A percentile compares a stretch with the other conserved stretches of the same genome.
These are phyloP conservation scores for Fusarium annulatum DNA, from an alignment of 2,329 filamentous ascomycete genomes.

Conservation along the genomic window DNA sequence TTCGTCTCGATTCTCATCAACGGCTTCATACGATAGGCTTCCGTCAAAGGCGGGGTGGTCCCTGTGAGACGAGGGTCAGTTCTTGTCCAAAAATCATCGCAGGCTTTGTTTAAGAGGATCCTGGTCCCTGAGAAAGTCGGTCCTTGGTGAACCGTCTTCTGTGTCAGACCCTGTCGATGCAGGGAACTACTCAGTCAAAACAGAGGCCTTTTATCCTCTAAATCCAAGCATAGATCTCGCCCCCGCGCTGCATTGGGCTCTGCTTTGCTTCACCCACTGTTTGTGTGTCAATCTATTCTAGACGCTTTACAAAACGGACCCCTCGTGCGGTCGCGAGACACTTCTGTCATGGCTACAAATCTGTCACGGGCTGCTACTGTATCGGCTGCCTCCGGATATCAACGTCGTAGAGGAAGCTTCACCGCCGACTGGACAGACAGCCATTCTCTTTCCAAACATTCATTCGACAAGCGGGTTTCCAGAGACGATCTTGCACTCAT, in stretches of 20 bases:
- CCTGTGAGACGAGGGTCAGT: slow-evolving; percentile 41
- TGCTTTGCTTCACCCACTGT: slow-evolving; percentile 19
- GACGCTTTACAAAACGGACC: slow-evolving; percentile 27
- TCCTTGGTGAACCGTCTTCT: slow-evolving; percentile 42
- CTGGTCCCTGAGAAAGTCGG: slow-evolving; percentile 35
- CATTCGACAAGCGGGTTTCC: slow-evolving; percentile 56
- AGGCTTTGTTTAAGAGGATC: slow-evolving; percentile 32
- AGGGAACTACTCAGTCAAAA: slow-evolving; percentile 37
- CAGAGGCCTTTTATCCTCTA: slow-evolving; percentile 25
- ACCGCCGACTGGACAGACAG: slow-evolving; percentile 36
- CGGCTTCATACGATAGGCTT: slow-evolving; percentile 40
- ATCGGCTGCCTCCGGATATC: slow-evolving; percentile 32
- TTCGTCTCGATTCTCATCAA: slow-evolving; percentile 38
- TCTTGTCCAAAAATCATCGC: slow-evolving; percentile 29
- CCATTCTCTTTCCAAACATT: slow-evolving; percentile 28
- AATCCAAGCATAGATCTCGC: slow-evolving; percentile 40
- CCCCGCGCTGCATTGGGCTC: slow-evolving; percentile 19
- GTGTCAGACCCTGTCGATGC: slow-evolving; percentile 46
- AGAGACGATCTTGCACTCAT: slow-evolving; percentile 55
- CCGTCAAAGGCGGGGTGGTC: slow-evolving; percentile 42
- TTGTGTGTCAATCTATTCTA: slow-evolving; percentile 34
- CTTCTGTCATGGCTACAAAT: slow-evolving; percentile 39
- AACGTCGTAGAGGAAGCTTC: slow-evolving; percentile 41
- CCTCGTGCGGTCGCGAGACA: slow-evolving; percentile 26
- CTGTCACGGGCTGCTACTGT: slow-evolving; percentile 42